Evolutionary conservation across 1,284 basidiomycete species (phyloP).

Genomic region (Cryptococcus amylolentus): DNA sequence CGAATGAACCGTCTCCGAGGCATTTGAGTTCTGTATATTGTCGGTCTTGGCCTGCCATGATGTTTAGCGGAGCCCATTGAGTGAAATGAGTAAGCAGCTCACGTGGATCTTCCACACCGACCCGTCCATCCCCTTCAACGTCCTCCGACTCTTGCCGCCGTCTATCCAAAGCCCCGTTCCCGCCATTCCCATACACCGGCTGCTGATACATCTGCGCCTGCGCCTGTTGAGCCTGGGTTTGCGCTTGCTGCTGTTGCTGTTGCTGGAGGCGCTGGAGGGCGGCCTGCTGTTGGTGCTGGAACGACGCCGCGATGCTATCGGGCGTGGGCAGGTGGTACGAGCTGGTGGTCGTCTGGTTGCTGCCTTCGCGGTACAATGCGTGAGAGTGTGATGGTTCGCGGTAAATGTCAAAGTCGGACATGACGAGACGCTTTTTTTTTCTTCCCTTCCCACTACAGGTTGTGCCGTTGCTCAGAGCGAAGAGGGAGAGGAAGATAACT

Average conservation of each 20-base stretch:
- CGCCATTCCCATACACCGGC: background rate
- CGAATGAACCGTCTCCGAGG: slow-evolving; percentile 93
- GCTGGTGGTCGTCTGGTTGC: background rate
- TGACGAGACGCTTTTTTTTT: background rate
- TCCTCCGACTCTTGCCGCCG: slow-evolving; percentile 2
- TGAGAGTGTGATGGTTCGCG: background rate
- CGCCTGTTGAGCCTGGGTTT: background rate
- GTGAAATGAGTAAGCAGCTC: slow-evolving; percentile 12
- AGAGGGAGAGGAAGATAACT: too few species aligned
- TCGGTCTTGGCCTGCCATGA: slow-evolving; percentile 40
- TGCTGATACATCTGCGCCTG: background rate
- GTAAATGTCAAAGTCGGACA: background rate
- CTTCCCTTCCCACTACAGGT: background rate
- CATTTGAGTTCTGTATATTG: slow-evolving; percentile 67
- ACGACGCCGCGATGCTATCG: background rate
- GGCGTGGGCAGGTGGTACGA: background rate
- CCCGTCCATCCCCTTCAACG: slow-evolving; percentile 35
- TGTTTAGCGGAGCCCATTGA: background rate
- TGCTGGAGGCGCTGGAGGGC: background rate
- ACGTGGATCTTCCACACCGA: slow-evolving; percentile 44
- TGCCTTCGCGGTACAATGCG: background rate
- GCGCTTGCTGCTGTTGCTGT: background rate
- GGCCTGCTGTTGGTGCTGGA: background rate
- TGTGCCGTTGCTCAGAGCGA: background rate
- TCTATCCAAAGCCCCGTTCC: background rate